A percentile compares a stretch with the other conserved stretches of the same genome.
Evolutionary conservation across 2,329 filamentous ascomycete genomes (phyloP).

Genomic region (Hortaea werneckii): DNA sequence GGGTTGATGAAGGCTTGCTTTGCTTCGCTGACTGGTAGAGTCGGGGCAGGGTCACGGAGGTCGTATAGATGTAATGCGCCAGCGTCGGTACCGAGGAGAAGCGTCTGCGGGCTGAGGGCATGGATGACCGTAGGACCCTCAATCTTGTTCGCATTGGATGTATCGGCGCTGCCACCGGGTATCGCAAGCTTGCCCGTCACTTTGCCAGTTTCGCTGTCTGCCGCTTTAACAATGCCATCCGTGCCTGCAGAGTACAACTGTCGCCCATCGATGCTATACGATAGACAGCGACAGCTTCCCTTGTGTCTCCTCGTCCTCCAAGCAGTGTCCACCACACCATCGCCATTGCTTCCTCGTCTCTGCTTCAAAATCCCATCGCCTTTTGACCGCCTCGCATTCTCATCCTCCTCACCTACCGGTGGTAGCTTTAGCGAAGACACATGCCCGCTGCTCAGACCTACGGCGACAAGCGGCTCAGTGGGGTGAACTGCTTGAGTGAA

Average conservation of each 20-base stretch:
- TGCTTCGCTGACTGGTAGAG: constrained; percentile 26
- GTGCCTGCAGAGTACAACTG: constrained; percentile 52
- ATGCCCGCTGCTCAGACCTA: constrained; percentile 75
- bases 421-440: constrained; percentile 74
- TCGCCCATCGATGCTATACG: constrained; percentile 70
- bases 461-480: constrained; percentile 69
- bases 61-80: constrained; percentile 83
- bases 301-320: constrained; percentile 90
- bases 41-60: constrained; percentile 47
- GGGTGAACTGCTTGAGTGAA: constrained; percentile 86
- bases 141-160: constrained; percentile 24
- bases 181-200: constrained; percentile 77
- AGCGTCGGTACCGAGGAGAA: constrained; percentile 84
- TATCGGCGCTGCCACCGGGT: constrained; percentile 41
- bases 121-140: constrained; percentile 76
- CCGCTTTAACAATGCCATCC: constrained; percentile 54
- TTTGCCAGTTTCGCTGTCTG: constrained; percentile 47
- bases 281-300: constrained; percentile 77
- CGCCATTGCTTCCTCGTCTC: constrained; percentile 46
- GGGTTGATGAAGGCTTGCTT: constrained; percentile 39
- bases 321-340: constrained; percentile 65
- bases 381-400: constrained; percentile 15
- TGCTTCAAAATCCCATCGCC: constrained; percentile 1
- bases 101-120: constrained; percentile 72
- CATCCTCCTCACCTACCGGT: constrained; percentile 35